Conservation (phyloP, 371 early-diverging fungal species). For the Circinella minor region DNA sequence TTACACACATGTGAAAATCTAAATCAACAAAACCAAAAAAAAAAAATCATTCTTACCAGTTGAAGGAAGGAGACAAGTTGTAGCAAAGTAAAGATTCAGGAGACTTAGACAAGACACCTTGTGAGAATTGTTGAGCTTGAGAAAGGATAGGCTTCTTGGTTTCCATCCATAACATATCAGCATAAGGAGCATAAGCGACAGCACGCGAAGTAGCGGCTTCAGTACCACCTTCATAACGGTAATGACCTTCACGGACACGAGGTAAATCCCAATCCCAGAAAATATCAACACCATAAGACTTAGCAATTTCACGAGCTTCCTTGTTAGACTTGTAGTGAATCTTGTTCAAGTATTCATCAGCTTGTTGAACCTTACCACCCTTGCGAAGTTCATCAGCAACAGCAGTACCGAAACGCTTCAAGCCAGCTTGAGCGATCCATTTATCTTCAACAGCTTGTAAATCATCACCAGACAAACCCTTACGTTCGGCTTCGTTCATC, state of each 20-base stretch:
- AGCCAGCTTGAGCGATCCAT: conserved; percentile 85
- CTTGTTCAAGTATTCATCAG: conserved; percentile 60
- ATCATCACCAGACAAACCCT: conserved; percentile 76
- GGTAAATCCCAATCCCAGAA: conserved; percentile 94
- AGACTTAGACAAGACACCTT: conserved; percentile 72
- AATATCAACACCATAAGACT: conserved; percentile 80
- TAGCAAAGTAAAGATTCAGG: conserved; percentile 84
- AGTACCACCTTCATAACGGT: conserved; percentile 95
- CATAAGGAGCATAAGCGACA: conserved; percentile 89
- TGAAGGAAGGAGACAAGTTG: conserved; percentile 98
- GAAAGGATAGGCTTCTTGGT: conserved; percentile 90
- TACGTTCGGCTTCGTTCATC: conserved; percentile 81
- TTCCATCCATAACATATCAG: conserved; percentile 98
- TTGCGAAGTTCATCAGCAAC: conserved; percentile 79
- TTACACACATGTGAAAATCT: conserved; percentile 6
- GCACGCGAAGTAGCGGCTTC: conserved; percentile 90
- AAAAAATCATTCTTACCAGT: conserved; percentile 77
- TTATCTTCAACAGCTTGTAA: conserved; percentile 88
- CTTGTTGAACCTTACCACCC: conserved; percentile 49
- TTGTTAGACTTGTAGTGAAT: conserved; percentile 74
- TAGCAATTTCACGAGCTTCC: conserved; percentile 84
- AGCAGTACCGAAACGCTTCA: conserved; percentile 86
- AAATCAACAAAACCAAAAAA: background rate
- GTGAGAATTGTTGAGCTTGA: conserved; percentile 93
- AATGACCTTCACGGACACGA: conserved; percentile 95